Conservation (phyloP, 768 basidiomycete species). For the Suillus decipiens region DNA sequence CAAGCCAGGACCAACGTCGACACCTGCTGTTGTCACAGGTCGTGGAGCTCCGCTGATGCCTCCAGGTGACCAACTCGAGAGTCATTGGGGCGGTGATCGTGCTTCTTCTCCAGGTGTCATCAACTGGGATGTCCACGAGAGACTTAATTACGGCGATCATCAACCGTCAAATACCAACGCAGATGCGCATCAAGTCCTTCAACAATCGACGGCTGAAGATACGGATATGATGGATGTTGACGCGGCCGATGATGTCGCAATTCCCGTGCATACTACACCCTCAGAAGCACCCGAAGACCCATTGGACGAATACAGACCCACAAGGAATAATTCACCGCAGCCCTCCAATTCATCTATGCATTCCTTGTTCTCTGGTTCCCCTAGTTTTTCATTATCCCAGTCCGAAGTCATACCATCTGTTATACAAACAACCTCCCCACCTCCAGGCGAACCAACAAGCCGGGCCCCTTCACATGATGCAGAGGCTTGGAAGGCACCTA, state of each 20-base stretch:
- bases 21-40: conserved; percentile 12
- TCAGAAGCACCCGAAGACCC: neutral
- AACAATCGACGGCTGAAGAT: neutral
- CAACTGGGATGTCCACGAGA: neutral
- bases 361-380: conserved; percentile 30
- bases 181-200: neutral
- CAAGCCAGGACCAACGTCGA: conserved; percentile 23
- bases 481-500: conserved; percentile 33
- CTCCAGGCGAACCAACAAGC: conserved; percentile 1
- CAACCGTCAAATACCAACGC: neutral
- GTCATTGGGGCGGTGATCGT: neutral
- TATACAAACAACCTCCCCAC: neutral
- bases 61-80: conserved; percentile 5
- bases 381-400: conserved; percentile 1
- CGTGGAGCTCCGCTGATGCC: conserved; percentile 10
- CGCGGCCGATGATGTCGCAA: conserved; percentile 12
- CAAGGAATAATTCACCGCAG: neutral
- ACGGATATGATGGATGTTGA: neutral
- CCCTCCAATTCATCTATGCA: conserved; percentile 19
- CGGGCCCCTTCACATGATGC: conserved; percentile 24
- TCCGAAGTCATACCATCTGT: neutral
- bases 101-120: neutral
- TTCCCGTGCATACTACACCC: conserved; percentile 3
- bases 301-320: neutral
- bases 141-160: neutral